Conservation (phyloP, 768 basidiomycete species). For the Kwoniella newhampshirensis region DNA sequence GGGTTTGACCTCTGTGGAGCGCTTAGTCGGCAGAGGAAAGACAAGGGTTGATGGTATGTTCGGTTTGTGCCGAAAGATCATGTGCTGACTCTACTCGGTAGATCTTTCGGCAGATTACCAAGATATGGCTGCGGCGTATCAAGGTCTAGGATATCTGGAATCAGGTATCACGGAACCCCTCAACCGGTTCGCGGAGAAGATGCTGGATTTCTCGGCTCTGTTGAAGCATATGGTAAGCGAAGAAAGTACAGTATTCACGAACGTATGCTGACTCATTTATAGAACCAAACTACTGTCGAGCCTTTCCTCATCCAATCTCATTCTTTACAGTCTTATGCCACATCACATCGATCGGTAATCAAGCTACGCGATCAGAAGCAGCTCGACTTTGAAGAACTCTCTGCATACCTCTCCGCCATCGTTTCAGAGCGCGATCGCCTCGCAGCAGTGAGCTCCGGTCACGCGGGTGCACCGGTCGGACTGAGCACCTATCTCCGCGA, state of each 20-base stretch:
- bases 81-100: conserved; percentile 57
- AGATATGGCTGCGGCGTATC: conserved; percentile 91
- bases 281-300: conserved; percentile 89
- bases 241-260: not conserved
- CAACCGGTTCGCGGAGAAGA: conserved; percentile 92
- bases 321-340: conserved; percentile 87
- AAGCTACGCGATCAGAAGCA: conserved; percentile 98
- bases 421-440: conserved; percentile 89
- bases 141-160: conserved; percentile 95
- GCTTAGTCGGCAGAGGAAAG: conserved; percentile 74
- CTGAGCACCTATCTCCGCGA: conserved; percentile 87
- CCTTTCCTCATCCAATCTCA: conserved; percentile 88
- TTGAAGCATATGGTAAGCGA: conserved; percentile 73
- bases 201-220: conserved; percentile 90
- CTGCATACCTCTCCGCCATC: conserved; percentile 89
- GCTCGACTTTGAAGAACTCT: conserved; percentile 95
- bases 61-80: too few relatives aligned
- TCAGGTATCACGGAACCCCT: conserved; percentile 97
- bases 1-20: conserved; percentile 75
- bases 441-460: conserved; percentile 83
- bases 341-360: conserved; percentile 88
- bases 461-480: conserved; percentile 71
- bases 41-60: conserved; percentile 78
- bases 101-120: conserved; percentile 97
- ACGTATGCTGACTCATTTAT: conserved; percentile 6